Percentiles rank a stretch among this genome's conserved stretches.
These are phyloP conservation scores for Peniophora sp. DNA, from an alignment of 1,284 basidiomycete genomes.

Conservation along the genomic window DNA sequence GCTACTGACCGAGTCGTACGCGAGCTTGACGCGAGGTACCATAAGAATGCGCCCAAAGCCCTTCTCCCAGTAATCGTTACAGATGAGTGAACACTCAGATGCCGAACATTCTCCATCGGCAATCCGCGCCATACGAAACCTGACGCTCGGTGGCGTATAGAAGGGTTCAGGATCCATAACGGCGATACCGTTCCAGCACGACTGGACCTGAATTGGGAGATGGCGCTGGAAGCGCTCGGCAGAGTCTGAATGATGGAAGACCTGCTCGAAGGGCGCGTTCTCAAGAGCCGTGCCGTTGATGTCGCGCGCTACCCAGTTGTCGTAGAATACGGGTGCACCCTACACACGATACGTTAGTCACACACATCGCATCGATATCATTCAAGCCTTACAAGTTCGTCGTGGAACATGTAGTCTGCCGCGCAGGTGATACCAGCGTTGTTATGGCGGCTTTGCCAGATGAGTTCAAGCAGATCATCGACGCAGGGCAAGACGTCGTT, in stretches of 20 bases:
- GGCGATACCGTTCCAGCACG: slow-evolving; percentile 95
- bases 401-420: slow-evolving; percentile 96
- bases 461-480: slow-evolving; percentile 91
- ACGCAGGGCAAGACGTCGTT: slow-evolving; percentile 95
- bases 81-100: slow-evolving; percentile 89
- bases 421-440: slow-evolving; percentile 97
- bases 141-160: slow-evolving; percentile 81
- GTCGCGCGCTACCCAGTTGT: slow-evolving; percentile 96
- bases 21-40: slow-evolving; percentile 92
- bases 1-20: slow-evolving; percentile 75
- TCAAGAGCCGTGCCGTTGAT: slow-evolving; percentile 96
- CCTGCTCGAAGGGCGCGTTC: slow-evolving; percentile 89
- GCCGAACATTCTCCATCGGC: slow-evolving; percentile 86
- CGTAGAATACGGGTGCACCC: slow-evolving; percentile 89
- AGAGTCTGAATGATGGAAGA: slow-evolving; percentile 79
- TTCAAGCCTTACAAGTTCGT: slow-evolving; percentile 63
- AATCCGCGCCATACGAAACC: slow-evolving; percentile 87
- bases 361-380: background rate
- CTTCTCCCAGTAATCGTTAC: slow-evolving; percentile 90
- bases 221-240: slow-evolving; percentile 81
- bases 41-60: slow-evolving; percentile 94
- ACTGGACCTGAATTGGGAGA: slow-evolving; percentile 89
- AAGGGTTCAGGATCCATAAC: slow-evolving; percentile 89
- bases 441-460: slow-evolving; percentile 86
- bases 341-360: slow-evolving; percentile 14